phyloP scores from a whole-genome alignment of 1,139 yeast genomes.

The Petasospora rhodanensis region DNA sequence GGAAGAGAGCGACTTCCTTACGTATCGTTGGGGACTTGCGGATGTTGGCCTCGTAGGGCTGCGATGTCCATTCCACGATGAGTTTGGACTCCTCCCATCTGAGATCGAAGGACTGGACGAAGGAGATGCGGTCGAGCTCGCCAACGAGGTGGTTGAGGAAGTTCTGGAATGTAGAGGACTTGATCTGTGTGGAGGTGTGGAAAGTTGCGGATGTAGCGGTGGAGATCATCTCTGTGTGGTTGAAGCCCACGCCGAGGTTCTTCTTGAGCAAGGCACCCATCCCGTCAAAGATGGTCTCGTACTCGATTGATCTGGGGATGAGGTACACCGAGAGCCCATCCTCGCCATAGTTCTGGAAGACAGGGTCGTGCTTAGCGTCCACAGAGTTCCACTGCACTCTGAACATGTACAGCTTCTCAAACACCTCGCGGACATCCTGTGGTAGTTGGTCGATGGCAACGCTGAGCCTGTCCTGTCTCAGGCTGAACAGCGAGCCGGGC shows the following conservation, averaged over 20 bases:
- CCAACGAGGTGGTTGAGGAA: slow-evolving; percentile 13
- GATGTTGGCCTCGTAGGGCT: slow-evolving; percentile 17
- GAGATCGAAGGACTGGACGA: slow-evolving; percentile 19
- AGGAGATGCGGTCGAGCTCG: slow-evolving; percentile 15
- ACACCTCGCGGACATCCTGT: slow-evolving; percentile 8
- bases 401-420: slow-evolving; percentile 15
- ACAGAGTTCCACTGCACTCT: slow-evolving; percentile 19
- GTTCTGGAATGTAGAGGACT: slow-evolving; percentile 14
- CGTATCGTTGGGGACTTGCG: slow-evolving; percentile 7
- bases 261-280: slow-evolving; percentile 14
- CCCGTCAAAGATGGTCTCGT: slow-evolving; percentile 18
- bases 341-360: slow-evolving; percentile 19
- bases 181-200: slow-evolving; percentile 12
- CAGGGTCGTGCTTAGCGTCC: slow-evolving; percentile 4
- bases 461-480: slow-evolving; percentile 20
- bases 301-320: slow-evolving; percentile 16
- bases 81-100: slow-evolving; percentile 13
- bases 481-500: slow-evolving; percentile 18
- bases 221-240: slow-evolving; percentile 13
- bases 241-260: slow-evolving; percentile 14
- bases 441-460: slow-evolving; percentile 18
- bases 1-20: slow-evolving; percentile 23
- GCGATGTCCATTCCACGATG: slow-evolving; percentile 18
- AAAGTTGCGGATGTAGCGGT: slow-evolving; percentile 23
- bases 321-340: slow-evolving; percentile 19